A percentile compares a stretch with the other conserved stretches of the same genome.
phyloP scores from a whole-genome alignment of 2,329 filamentous ascomycete genomes.

The Ambrosiella xylebori region DNA sequence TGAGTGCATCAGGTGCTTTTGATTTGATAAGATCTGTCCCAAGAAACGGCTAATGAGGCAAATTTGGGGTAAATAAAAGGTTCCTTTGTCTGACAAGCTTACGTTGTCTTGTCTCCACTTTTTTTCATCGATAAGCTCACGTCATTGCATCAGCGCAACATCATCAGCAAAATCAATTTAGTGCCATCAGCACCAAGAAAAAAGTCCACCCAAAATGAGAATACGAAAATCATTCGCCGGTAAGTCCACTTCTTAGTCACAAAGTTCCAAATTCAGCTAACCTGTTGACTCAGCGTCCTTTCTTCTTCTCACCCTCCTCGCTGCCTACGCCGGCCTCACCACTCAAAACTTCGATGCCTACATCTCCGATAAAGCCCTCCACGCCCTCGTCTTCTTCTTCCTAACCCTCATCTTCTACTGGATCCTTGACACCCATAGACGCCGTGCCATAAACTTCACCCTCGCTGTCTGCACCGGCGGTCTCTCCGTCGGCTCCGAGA shows the following conservation, averaged over 20 bases:
- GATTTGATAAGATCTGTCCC: no score
- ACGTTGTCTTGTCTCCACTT: no score
- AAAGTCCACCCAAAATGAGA: constrained; percentile 41
- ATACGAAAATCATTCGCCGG: constrained; percentile 81
- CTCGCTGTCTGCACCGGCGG: constrained; percentile 58
- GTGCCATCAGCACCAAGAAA: no score
- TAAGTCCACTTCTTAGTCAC: constrained; percentile 25
- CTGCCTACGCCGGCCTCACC: constrained; percentile 67
- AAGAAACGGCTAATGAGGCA: no score
- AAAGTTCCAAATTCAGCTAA: not conserved
- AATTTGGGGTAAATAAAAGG: no score
- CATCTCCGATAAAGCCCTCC: constrained; percentile 81
- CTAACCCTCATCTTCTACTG: constrained; percentile 87
- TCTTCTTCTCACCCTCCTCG: constrained; percentile 51
- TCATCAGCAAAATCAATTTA: no score
- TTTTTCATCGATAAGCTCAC: no score
- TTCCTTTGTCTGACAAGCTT: no score
- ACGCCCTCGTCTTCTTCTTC: constrained; percentile 75
- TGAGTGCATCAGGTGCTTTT: no score
- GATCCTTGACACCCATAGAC: constrained; percentile 80
- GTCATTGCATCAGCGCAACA: no score
- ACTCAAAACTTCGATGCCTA: constrained; percentile 35
- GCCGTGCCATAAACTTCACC: constrained; percentile 70
- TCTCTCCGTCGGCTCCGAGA: constrained; percentile 57
- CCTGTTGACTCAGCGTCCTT: constrained; percentile 39